phyloP scores from a whole-genome alignment of 257 asterid genomes.

The Lantana camara region DNA sequence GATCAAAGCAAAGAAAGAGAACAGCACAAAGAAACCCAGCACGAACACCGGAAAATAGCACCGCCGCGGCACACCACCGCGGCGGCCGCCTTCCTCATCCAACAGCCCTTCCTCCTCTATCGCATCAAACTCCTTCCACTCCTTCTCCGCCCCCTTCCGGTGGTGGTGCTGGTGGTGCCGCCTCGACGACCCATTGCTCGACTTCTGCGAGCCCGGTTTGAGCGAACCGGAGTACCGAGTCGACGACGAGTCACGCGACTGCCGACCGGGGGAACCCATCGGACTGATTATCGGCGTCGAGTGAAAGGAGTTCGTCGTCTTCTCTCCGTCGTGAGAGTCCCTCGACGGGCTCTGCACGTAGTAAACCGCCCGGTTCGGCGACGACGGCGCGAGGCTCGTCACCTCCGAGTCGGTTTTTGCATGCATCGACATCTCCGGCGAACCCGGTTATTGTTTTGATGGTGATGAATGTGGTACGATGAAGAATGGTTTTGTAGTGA shows the following conservation, averaged over 20 bases:
- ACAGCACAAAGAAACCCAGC: constrained; percentile 67
- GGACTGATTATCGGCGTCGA: constrained; percentile 90
- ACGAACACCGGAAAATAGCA: constrained; percentile 68
- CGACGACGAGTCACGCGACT: constrained; percentile 92
- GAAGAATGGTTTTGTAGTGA: background rate
- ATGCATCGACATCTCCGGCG: constrained; percentile 59
- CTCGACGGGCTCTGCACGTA: constrained; percentile 95
- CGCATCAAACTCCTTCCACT: constrained; percentile 90
- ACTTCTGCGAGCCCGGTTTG: constrained; percentile 85
- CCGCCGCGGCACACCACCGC: constrained; percentile 56
- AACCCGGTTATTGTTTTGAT: background rate
- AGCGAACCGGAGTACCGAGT: constrained; percentile 85
- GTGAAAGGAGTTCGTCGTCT: constrained; percentile 86
- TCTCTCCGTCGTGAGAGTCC: constrained; percentile 96
- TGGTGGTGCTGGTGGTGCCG: constrained; percentile 45
- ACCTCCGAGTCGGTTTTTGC: constrained; percentile 90
- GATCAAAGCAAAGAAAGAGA: constrained; percentile 73
- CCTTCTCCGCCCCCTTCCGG: constrained; percentile 49
- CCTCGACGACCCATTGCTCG: constrained; percentile 67
- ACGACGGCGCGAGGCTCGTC: constrained; percentile 81
- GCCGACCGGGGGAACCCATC: constrained; percentile 92
- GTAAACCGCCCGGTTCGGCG: constrained; percentile 86
- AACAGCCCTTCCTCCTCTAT: constrained; percentile 92
- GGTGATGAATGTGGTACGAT: background rate
- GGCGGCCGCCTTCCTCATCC: constrained; percentile 55